Evolutionary conservation across 1,284 basidiomycete genomes (phyloP), one percentile per base, ranked within the genome.

Genomic region (Somion occarium): DNA sequence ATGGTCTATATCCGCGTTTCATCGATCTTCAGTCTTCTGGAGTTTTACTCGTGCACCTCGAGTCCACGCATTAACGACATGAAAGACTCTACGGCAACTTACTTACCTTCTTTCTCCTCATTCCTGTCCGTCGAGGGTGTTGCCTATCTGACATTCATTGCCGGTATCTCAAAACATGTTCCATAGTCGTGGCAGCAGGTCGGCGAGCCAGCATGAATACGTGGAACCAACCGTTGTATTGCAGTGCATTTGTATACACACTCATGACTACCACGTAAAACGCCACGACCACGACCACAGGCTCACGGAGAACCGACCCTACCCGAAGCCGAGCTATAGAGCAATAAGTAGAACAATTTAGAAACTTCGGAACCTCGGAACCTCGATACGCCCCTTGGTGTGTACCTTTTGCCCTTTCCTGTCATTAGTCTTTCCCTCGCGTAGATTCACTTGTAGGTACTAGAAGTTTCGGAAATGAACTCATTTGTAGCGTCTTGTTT

Each of bases 401-500:
- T 7, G 30, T 15, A 7, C 30, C 7, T 34, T 7, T 34, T 7
- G 7, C 7, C 30, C 30, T 7, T 34, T 34, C 15, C 30, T 34
- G 30, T 34, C n/a, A 34, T 34, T 34, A 34, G 15, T 7, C 30
- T 34, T 34, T 34, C 30, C 30, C 30, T 34, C 30, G 15, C 7
- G 30, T 34, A 7, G 7, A 7, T 34, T 34, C 30, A 7, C 30
- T 15, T 34, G 30, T 34, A 15, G 30, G 30, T 34, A 22, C 38
- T 39, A 19, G 42, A 43, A 43, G 42, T 22, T 23, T 22, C 42
- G 42, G 42, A 43, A 15, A 43, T 43, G 42, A 43, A 23, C n/a
- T n/a, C n/a, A n/a, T 43, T 19, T 9, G 19, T 22, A 22, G 42
- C 22, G 19, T 24, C 5, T 23, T 34, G 30, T 34, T 34, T 34